A percentile compares a stretch with the other conserved stretches of the same genome.
phyloP scores from a whole-genome alignment of 2,329 filamentous ascomycete species.

The Aspergillus thermomutatus region DNA sequence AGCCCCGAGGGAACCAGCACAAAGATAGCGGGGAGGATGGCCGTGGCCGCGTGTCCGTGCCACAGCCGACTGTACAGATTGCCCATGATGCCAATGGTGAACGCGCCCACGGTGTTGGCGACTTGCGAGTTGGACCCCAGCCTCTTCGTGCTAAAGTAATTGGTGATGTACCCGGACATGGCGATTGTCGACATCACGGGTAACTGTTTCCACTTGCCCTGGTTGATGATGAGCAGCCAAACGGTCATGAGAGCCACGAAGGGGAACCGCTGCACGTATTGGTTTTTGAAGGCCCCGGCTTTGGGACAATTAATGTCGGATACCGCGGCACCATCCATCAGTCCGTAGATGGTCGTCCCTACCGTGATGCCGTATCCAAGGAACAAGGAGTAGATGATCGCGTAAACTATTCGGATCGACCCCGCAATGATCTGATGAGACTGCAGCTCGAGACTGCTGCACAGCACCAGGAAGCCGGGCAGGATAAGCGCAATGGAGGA shows the following conservation, averaged over 20 bases:
- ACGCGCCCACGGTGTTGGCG: conserved; percentile 71
- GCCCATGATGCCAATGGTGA: conserved; percentile 72
- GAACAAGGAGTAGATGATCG: conserved; percentile 70
- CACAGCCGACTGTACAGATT: conserved; percentile 71
- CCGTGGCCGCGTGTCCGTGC: conserved; percentile 77
- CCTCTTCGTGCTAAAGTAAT: conserved; percentile 65
- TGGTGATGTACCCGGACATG: conserved; percentile 70
- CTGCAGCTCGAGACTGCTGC: conserved; percentile 63
- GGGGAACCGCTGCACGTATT: conserved; percentile 56
- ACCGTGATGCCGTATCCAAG: conserved; percentile 71
- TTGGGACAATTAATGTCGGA: conserved; percentile 46
- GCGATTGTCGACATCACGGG: conserved; percentile 74
- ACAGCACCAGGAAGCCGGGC: conserved; percentile 64
- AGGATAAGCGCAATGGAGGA: conserved; percentile 73
- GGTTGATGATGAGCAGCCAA: conserved; percentile 74
- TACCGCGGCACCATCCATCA: conserved; percentile 55
- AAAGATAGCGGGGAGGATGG: conserved; percentile 84
- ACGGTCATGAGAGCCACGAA: conserved; percentile 72
- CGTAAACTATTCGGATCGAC: conserved; percentile 70
- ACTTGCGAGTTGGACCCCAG: conserved; percentile 71
- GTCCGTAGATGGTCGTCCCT: conserved; percentile 61
- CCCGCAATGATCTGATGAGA: conserved; percentile 67
- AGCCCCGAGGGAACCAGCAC: conserved; percentile 61
- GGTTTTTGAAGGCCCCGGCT: conserved; percentile 46
- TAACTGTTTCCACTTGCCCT: conserved; percentile 74